These are phyloP conservation scores for Clitopilus passeckerianus DNA, from an alignment of 768 basidiomycete species.

Conservation along the genomic window DNA sequence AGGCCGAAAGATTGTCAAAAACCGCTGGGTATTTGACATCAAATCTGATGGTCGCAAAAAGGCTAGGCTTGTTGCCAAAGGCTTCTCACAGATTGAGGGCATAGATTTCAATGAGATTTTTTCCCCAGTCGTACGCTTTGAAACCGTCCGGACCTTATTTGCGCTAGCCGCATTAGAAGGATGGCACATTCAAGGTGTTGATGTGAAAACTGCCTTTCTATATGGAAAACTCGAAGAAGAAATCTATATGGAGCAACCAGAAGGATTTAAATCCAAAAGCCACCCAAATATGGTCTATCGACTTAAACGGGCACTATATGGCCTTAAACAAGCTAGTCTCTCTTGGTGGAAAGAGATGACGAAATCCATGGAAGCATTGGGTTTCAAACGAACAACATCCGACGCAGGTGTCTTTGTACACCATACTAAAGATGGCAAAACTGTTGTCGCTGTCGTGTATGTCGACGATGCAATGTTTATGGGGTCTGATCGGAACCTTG, in stretches of 20 bases:
- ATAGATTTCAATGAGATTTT: background rate
- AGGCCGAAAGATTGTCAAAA: constrained; percentile 10
- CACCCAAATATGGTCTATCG: constrained; percentile 1
- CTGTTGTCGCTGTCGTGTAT: constrained; percentile 6
- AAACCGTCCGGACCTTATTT: background rate
- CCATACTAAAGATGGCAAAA: constrained; percentile 1
- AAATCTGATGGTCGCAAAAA: constrained; percentile 12
- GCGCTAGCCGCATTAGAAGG: background rate
- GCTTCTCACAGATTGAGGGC: constrained; percentile 6
- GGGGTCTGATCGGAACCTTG: constrained; percentile 1
- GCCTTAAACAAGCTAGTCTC: constrained; percentile 7
- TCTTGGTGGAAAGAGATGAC: constrained; percentile 1
- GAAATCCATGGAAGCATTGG: background rate
- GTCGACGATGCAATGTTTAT: constrained; percentile 9
- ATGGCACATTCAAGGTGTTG: background rate
- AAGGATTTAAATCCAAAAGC: constrained; percentile 1
- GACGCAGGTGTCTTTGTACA: constrained; percentile 6
- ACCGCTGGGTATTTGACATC: constrained; percentile 13
- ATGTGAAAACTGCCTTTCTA: background rate
- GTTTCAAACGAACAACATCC: constrained; percentile 5
- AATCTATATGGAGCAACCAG: constrained; percentile 2
- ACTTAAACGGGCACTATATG: constrained; percentile 5
- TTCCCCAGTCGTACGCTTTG: background rate
- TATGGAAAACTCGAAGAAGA: constrained; percentile 1
- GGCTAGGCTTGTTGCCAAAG: constrained; percentile 13